These are phyloP conservation scores for Quercus robur DNA, from an alignment of 306 rosid genomes.

Conservation along the genomic window DNA sequence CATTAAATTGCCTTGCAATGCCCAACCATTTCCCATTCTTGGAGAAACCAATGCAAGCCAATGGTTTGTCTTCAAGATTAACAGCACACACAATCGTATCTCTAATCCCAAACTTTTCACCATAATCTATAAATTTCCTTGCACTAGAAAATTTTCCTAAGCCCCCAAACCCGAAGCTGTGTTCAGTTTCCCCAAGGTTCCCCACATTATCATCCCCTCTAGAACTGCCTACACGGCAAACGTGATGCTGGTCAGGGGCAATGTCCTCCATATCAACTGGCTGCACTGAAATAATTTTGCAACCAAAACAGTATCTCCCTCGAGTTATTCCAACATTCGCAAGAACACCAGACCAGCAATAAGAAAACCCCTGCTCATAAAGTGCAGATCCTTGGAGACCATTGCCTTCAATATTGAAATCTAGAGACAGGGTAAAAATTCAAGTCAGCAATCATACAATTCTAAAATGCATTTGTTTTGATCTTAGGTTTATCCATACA, in stretches of 20 bases:
- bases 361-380: conserved; percentile 53
- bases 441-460: neutral
- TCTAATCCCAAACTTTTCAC: conserved; percentile 54
- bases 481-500: neutral
- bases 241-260: conserved; percentile 29
- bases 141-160: conserved; percentile 37
- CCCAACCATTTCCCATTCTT: conserved; percentile 63
- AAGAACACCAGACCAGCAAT: conserved; percentile 60
- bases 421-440: conserved; percentile 23
- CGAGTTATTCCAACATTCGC: conserved; percentile 43
- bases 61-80: conserved; percentile 45
- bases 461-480: neutral
- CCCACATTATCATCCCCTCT: conserved; percentile 47
- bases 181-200: conserved; percentile 44
- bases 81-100: conserved; percentile 50
- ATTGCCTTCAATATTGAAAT: conserved; percentile 32
- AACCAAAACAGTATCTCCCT: conserved; percentile 58
- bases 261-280: conserved; percentile 38
- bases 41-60: conserved; percentile 51
- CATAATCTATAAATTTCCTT: conserved; percentile 36
- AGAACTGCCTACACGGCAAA: conserved; percentile 55
- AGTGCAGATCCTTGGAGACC: conserved; percentile 43
- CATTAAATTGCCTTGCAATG: conserved; percentile 34
- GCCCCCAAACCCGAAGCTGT: conserved; percentile 58
- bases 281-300: conserved; percentile 39